Evolutionary conservation across 139 green algal species (phyloP).

Genomic region (Coccomyxa sp.): DNA sequence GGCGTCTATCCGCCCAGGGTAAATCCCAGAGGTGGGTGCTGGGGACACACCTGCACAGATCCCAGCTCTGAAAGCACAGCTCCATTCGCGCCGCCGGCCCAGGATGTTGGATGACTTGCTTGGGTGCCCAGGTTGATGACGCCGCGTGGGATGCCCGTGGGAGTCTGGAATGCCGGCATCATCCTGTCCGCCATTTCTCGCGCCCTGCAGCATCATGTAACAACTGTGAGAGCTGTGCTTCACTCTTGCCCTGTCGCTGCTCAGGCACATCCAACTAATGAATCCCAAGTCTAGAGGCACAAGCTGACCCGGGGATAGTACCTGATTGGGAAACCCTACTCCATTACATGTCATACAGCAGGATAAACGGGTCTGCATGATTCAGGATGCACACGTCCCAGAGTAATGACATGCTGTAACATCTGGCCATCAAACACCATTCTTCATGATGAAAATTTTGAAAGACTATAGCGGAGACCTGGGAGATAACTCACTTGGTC

Average conservation of each 20-base stretch:
- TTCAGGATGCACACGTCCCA: not conserved
- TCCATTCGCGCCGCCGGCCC: not conserved
- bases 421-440: not conserved
- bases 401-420: not conserved
- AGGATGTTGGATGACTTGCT: not conserved
- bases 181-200: constrained; percentile 49
- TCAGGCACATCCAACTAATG: too few relatives aligned
- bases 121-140: not conserved
- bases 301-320: too few relatives aligned
- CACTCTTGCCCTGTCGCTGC: too few relatives aligned
- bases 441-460: not conserved
- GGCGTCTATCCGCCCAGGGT: too few relatives aligned
- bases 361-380: not conserved
- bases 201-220: constrained; percentile 3
- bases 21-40: too few relatives aligned
- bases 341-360: too few relatives aligned
- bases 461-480: not conserved
- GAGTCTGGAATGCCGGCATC: constrained; percentile 64
- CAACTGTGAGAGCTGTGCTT: not conserved
- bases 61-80: constrained; percentile 42
- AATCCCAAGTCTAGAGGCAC: too few relatives aligned
- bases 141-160: not conserved
- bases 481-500: not conserved
- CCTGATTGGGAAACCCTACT: not conserved
- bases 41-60: constrained; percentile 12